phyloP scores from a whole-genome alignment of 768 basidiomycete genomes.

The Crucibulum laeve region DNA sequence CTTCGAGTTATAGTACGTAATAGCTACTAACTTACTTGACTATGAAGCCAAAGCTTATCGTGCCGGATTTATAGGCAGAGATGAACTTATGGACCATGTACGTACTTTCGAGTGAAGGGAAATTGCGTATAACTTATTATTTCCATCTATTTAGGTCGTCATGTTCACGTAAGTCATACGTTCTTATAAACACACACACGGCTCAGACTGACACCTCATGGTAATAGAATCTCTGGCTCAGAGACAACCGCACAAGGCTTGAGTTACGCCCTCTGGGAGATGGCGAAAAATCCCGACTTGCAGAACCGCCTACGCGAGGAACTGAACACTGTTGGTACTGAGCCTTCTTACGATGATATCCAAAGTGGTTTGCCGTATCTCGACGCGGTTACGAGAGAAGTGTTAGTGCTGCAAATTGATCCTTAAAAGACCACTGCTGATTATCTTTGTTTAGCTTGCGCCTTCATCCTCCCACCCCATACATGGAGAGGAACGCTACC shows the following conservation, averaged over 20 bases:
- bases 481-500: conserved; percentile 33
- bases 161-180: conserved; percentile 24
- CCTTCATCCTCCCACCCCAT: conserved; percentile 32
- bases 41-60: background rate
- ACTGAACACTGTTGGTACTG: conserved; percentile 20
- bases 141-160: conserved; percentile 18
- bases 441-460: conserved; percentile 30
- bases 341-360: conserved; percentile 30
- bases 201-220: conserved; percentile 34
- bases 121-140: background rate
- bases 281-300: conserved; percentile 29
- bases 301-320: conserved; percentile 35
- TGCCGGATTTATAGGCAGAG: background rate
- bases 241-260: conserved; percentile 35
- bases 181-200: background rate
- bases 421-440: background rate
- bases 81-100: background rate
- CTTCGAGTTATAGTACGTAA: background rate
- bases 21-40: background rate
- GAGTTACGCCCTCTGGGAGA: conserved; percentile 31
- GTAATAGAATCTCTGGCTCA: too few species aligned
- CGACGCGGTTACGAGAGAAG: conserved; percentile 39
- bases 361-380: conserved; percentile 29
- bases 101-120: background rate
- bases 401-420: conserved; percentile 14